A percentile compares a stretch with the other conserved stretches of the same genome.
phyloP scores from a whole-genome alignment of 495 filamentous ascomycete genomes.

The Neurospora discreta region DNA sequence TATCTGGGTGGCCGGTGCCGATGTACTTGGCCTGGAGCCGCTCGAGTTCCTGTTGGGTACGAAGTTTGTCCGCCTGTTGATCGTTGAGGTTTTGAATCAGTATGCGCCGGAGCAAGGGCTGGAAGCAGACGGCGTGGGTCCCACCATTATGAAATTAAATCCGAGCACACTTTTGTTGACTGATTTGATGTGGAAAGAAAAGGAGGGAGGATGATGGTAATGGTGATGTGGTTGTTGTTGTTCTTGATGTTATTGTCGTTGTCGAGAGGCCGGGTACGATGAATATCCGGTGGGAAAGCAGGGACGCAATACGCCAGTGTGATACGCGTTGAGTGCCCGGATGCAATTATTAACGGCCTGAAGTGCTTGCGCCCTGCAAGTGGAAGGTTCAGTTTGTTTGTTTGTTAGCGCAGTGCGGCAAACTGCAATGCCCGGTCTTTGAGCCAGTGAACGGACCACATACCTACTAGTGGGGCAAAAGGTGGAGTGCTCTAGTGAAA shows the following conservation, averaged over 20 bases:
- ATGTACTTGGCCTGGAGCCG: conserved; percentile 87
- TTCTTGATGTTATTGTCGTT: neutral
- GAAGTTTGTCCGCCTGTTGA: conserved; percentile 83
- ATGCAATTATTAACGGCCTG: neutral
- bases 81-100: neutral
- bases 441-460: neutral
- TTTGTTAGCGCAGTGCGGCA: neutral
- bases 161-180: neutral
- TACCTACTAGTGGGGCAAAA: neutral
- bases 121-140: neutral
- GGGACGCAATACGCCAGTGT: neutral
- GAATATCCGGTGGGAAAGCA: neutral
- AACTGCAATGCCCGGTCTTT: neutral
- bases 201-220: neutral
- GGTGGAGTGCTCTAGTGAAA: neutral
- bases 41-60: conserved; percentile 94
- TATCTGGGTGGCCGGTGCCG: conserved; percentile 96
- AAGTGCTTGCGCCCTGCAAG: neutral
- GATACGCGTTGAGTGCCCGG: neutral
- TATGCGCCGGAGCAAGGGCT: neutral
- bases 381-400: too few relatives aligned
- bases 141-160: neutral
- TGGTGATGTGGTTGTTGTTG: neutral
- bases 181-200: neutral
- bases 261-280: neutral